Evolutionary conservation across 208 protist species (phyloP).

Genomic region (Wallacemonas sp.): DNA sequence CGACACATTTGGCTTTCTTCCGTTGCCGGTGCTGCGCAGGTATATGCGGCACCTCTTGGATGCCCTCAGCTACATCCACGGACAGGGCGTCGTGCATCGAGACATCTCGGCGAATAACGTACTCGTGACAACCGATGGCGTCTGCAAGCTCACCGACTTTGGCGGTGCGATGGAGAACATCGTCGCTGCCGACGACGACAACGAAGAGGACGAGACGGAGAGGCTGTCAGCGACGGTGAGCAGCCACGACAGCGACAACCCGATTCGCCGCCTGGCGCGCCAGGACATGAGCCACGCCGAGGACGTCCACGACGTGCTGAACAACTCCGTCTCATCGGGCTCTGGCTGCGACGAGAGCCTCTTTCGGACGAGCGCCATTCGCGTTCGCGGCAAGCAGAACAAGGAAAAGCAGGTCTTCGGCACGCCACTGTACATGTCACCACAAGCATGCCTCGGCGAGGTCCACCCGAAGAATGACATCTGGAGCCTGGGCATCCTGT

Average conservation of each 20-base stretch:
- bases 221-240: background rate
- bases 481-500: conserved; percentile 76
- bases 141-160: conserved; percentile 83
- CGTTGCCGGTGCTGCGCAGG: conserved; percentile 37
- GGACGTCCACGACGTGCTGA: background rate
- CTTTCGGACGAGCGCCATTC: conserved; percentile 10
- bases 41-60: conserved; percentile 56
- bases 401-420: conserved; percentile 36
- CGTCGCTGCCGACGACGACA: background rate
- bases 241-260: conserved; percentile 9
- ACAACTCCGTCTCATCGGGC: background rate
- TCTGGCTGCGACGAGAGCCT: background rate
- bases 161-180: conserved; percentile 41
- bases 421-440: conserved; percentile 82
- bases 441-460: conserved; percentile 64
- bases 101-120: conserved; percentile 82
- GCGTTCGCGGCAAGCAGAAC: background rate
- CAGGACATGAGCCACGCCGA: background rate
- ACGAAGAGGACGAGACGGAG: background rate
- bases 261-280: background rate
- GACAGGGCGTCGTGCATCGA: conserved; percentile 60
- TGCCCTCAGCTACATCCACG: conserved; percentile 73
- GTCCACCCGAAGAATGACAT: conserved; percentile 70
- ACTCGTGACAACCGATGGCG: conserved; percentile 65
- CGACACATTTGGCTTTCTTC: conserved; percentile 41